Base-by-base conservation (phyloP, 768 basidiomycete species). In the Hemileccinum impolitum region DNA sequence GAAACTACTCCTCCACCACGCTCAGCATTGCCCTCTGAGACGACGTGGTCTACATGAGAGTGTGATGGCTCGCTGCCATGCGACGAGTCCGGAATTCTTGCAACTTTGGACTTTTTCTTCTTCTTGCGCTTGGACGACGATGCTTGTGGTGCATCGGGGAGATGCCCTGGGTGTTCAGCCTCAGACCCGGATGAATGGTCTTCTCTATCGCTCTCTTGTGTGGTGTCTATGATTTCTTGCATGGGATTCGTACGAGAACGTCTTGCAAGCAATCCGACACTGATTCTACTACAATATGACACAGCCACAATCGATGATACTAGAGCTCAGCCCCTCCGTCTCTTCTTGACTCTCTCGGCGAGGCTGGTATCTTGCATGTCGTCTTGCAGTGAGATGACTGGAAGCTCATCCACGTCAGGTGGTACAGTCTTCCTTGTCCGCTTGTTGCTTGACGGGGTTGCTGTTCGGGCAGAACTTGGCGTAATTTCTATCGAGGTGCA, bases 81-180 rank as follows among this genome's bases (percentile, higher is more conserved):
- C 6, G 82, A 57, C 17, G 76, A 72, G 60, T 74, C 74, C 35
- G 82, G 61, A 5, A 71, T 71, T 52, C 74, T 85, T 49, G 75
- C 65, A 19, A 72, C 79, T 63, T 87, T 92, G 4, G 85, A 83
- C 70, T 90, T 91, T 76, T 91, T 93, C 73, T 93, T 92, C 69
- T 89, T 93, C 75, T 89, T 92, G 71, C 87, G 86, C 53, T 69
- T 70, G 37, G 72, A 72, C 41, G 73, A 72, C 12, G 75, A 74
- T 43, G 66, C 53, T 14, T 65, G 66, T 4, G 63, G 54, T 31
- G 46, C 42, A 5, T 54, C 58, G 7, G 48, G 53, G 1, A 48
- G 6, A 4, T 53, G 50, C 26, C 52, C 58, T 15, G 13, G 34
- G 3, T 53, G 57, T 19, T 68, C 75, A 36, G 59, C 62, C 19